These are phyloP conservation scores for Chytridium lagenaria DNA, from an alignment of 371 early-diverging fungal species.

Conservation along the genomic window DNA sequence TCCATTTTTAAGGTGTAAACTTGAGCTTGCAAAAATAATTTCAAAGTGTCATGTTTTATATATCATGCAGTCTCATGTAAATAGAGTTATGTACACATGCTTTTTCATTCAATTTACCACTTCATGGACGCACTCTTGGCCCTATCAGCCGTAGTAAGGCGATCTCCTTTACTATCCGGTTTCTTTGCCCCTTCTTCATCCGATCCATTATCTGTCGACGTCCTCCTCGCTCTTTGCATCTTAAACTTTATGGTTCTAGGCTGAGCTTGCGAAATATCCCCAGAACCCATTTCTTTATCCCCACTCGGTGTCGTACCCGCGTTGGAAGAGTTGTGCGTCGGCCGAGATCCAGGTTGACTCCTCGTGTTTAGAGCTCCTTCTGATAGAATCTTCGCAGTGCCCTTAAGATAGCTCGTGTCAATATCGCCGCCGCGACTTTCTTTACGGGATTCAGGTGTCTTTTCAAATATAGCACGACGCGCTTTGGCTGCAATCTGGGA, in stretches of 20 bases:
- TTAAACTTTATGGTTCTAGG: conserved; percentile 26
- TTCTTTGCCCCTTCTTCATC: conserved; percentile 9
- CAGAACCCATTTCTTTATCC: background rate
- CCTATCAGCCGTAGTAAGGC: conserved; percentile 7
- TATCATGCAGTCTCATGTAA: background rate
- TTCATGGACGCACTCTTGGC: conserved; percentile 27
- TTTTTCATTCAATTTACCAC: conserved; percentile 22
- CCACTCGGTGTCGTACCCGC: background rate
- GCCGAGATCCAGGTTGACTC: conserved; percentile 18
- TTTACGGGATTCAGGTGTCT: background rate
- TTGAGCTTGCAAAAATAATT: background rate
- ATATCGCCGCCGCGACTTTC: conserved; percentile 23
- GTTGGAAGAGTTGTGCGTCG: conserved; percentile 3
- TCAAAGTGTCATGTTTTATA: background rate
- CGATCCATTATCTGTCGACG: background rate
- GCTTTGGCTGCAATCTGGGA: background rate
- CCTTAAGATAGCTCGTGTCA: conserved; percentile 43
- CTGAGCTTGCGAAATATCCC: background rate
- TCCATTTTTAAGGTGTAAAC: conserved; percentile 8
- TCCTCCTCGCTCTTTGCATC: conserved; percentile 19
- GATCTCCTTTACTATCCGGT: background rate
- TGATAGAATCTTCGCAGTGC: conserved; percentile 42
- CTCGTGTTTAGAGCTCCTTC: conserved; percentile 41
- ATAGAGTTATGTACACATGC: conserved; percentile 8
- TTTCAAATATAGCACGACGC: background rate